Conservation (phyloP, 352 stramenopile genomes). For the Phytopythium chamaehyphon region DNA sequence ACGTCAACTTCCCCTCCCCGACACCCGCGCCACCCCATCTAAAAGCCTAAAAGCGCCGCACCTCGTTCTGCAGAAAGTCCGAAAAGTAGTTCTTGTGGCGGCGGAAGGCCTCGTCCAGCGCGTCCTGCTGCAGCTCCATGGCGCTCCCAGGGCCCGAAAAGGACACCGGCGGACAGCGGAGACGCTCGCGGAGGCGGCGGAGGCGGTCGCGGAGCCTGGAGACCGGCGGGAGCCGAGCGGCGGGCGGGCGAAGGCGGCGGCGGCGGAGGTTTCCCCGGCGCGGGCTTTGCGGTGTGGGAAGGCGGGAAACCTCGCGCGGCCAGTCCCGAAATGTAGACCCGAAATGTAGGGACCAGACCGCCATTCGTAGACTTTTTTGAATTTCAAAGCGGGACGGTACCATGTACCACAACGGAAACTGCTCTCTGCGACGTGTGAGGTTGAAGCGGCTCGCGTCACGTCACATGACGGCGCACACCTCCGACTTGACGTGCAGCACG, state of each 20-base stretch:
- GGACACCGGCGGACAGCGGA: neutral
- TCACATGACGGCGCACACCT: slow-evolving; percentile 70
- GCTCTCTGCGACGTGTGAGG: slow-evolving; percentile 22
- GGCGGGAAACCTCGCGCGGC: no score
- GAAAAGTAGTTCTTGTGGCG: slow-evolving; percentile 89
- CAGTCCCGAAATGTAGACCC: no score
- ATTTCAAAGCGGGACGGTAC: no score
- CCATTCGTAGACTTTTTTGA: no score
- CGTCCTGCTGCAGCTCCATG: slow-evolving; percentile 83
- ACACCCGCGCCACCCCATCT: neutral
- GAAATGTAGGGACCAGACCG: no score
- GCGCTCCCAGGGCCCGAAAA: neutral
- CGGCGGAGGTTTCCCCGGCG: no score
- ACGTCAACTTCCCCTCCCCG: no score
- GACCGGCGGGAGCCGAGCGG: neutral
- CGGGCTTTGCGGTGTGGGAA: no score
- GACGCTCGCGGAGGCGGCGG: neutral
- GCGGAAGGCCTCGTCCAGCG: slow-evolving; percentile 79
- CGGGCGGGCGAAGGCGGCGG: no score
- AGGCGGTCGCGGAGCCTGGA: neutral
- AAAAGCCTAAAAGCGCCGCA: slow-evolving; percentile 15
- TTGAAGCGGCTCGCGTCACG: neutral
- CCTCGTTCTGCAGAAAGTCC: slow-evolving; percentile 74
- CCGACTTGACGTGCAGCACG: slow-evolving; percentile 38
- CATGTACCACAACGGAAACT: neutral